Conservation (phyloP, 352 stramenopile species). For the Elongisporangium undulatum region DNA sequence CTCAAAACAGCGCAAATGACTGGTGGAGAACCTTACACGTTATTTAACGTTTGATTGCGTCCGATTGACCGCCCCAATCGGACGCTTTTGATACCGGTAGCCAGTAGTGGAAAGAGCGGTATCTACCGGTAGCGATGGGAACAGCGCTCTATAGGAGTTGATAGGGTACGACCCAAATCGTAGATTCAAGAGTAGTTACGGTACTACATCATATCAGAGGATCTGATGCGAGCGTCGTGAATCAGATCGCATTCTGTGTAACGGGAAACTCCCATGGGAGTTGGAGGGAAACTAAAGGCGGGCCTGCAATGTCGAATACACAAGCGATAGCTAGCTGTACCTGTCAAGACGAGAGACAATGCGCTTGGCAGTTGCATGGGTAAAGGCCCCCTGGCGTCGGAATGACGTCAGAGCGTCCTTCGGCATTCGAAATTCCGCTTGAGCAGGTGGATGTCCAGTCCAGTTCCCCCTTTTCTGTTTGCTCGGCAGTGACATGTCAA, state of each 20-base stretch:
- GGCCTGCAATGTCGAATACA: too few relatives aligned
- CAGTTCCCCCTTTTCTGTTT: not conserved
- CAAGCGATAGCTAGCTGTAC: too few relatives aligned
- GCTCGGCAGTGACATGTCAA: not conserved
- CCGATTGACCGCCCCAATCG: not conserved
- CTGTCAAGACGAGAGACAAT: not conserved
- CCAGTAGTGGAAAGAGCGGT: not conserved
- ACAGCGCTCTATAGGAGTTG: not conserved
- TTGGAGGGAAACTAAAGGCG: too few relatives aligned
- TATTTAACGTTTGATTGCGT: conserved; percentile 13
- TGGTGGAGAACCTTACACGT: conserved; percentile 50
- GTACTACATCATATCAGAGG: not conserved
- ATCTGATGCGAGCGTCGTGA: not conserved
- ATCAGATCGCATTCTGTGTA: too few relatives aligned
- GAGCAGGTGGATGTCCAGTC: not conserved
- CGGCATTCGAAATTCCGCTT: not conserved
- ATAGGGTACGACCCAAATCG: not conserved
- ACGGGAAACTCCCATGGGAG: too few relatives aligned
- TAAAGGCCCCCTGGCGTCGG: not conserved
- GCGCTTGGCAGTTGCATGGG: not conserved
- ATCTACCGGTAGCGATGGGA: not conserved
- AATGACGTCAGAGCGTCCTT: not conserved
- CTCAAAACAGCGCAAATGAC: conserved; percentile 49
- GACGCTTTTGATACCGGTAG: not conserved
- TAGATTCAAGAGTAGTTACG: not conserved